Percentiles rank a stretch among this genome's conserved stretches.
phyloP scores from a whole-genome alignment of 83 land plant genomes.

The Isoetes engelmannii region DNA sequence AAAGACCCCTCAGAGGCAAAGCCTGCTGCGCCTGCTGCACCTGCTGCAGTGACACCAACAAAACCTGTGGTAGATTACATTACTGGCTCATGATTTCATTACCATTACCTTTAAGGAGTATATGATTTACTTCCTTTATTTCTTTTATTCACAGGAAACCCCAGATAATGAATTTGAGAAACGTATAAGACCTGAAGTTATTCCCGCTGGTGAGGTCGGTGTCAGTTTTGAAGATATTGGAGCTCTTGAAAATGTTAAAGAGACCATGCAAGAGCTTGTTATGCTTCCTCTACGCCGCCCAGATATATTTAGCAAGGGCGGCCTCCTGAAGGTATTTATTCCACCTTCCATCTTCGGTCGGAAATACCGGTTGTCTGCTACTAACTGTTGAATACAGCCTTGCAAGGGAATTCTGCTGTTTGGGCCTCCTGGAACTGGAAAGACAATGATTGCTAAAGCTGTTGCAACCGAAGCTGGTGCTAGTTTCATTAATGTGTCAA shows the following conservation, averaged over 20 bases:
- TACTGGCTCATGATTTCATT: too few species aligned
- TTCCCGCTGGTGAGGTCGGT: conserved; percentile 68
- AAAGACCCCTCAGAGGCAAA: too few species aligned
- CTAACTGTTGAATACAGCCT: conserved; percentile 29
- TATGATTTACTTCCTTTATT: too few species aligned
- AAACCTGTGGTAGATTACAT: too few species aligned
- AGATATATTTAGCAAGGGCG: conserved; percentile 66
- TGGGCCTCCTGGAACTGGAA: conserved; percentile 94
- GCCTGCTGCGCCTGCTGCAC: too few species aligned
- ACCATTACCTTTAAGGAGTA: too few species aligned
- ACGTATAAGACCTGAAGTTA: conserved; percentile 81
- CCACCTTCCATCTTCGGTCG: too few species aligned
- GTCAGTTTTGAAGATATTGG: conserved; percentile 83
- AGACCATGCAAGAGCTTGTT: conserved; percentile 74
- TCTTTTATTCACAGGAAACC: conserved; percentile 36
- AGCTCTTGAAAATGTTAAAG: conserved; percentile 71
- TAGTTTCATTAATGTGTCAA: conserved; percentile 84
- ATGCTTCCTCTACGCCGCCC: conserved; percentile 86
- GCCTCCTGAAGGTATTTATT: conserved; percentile 49
- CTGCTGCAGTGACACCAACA: too few species aligned
- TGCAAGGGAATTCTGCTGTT: conserved; percentile 82
- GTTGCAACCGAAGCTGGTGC: conserved; percentile 87
- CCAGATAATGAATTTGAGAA: conserved; percentile 94
- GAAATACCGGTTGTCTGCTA: too few species aligned
- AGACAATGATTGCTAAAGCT: conserved; percentile 93